phyloP scores from a whole-genome alignment of 1,284 basidiomycete genomes.

The Cryptococcus neoformans region DNA sequence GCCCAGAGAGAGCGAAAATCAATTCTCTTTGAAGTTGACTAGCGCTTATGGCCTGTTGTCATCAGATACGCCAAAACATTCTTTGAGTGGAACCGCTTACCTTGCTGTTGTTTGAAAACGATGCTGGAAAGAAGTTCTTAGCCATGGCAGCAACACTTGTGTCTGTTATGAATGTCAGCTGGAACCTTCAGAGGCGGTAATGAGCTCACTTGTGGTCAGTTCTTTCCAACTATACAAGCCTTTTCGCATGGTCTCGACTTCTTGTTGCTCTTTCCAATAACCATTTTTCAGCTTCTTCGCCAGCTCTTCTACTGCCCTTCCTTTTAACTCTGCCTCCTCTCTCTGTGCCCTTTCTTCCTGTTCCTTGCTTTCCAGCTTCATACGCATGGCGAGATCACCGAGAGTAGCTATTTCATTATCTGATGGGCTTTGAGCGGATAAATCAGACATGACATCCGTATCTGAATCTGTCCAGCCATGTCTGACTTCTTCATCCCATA shows the following conservation, averaged over 20 bases:
- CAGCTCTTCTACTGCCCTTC: constrained; percentile 14
- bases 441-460: constrained; percentile 2
- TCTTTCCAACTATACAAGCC: constrained; percentile 33
- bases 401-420: constrained; percentile 20
- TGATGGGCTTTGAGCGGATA: constrained; percentile 7
- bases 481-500: constrained; percentile 35
- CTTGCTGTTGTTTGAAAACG: not conserved
- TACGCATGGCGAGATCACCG: not conserved
- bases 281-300: constrained; percentile 16
- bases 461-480: constrained; percentile 41
- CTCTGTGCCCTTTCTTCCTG: constrained; percentile 1
- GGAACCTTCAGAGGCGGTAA: not conserved
- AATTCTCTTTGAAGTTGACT: constrained; percentile 39
- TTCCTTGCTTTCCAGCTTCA: constrained; percentile 1
- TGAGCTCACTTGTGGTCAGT: constrained; percentile 25
- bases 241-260: constrained; percentile 1
- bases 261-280: constrained; percentile 32
- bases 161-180: not conserved
- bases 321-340: constrained; percentile 14
- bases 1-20: constrained; percentile 34
- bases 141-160: constrained; percentile 4
- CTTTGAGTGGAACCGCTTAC: not conserved
- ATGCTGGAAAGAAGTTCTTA: not conserved
- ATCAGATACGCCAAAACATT: not conserved
- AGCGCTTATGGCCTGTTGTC: constrained; percentile 22